phyloP scores from a whole-genome alignment of 306 rosid genomes.

The Lupinus albus region DNA sequence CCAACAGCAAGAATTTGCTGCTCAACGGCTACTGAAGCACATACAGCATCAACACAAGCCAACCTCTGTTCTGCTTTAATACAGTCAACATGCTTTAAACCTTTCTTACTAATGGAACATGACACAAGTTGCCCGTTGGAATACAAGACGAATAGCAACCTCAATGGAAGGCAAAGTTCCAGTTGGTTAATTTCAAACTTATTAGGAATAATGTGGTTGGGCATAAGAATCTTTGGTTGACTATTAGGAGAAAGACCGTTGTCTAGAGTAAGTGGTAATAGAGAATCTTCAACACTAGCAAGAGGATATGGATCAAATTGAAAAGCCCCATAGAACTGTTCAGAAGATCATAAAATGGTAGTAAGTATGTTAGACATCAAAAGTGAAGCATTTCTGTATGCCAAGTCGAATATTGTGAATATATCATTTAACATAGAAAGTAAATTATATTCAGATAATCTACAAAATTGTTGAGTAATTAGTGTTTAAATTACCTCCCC shows the following conservation, averaged over 20 bases:
- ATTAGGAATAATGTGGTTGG: slow-evolving; percentile 46
- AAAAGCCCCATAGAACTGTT: slow-evolving; percentile 86
- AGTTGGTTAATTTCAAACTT: slow-evolving; percentile 76
- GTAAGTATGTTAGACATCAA: slow-evolving; percentile 27
- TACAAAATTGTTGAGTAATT: slow-evolving; percentile 18
- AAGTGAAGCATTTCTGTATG: slow-evolving; percentile 29
- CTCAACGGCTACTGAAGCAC: slow-evolving; percentile 75
- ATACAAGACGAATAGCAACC: slow-evolving; percentile 83
- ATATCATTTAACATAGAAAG: slow-evolving; percentile 27
- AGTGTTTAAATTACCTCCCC: slow-evolving; percentile 73
- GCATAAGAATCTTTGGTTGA: slow-evolving; percentile 47
- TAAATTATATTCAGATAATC: slow-evolving; percentile 23
- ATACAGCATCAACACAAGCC: slow-evolving; percentile 82
- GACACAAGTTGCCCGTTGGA: slow-evolving; percentile 81
- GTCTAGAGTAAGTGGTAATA: slow-evolving; percentile 55
- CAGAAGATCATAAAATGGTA: slow-evolving; percentile 47
- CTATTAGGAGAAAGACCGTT: slow-evolving; percentile 66
- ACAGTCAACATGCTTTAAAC: slow-evolving; percentile 77
- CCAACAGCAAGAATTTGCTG: slow-evolving; percentile 98
- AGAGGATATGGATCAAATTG: slow-evolving; percentile 59
- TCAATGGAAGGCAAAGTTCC: slow-evolving; percentile 72
- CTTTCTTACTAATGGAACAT: slow-evolving; percentile 89
- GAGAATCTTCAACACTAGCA: slow-evolving; percentile 52
- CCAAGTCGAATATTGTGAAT: slow-evolving; percentile 29
- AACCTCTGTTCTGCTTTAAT: slow-evolving; percentile 76